Percentiles rank a stretch among this genome's conserved stretches.
These are phyloP conservation scores for Aspergillus sp. DNA, from an alignment of 2,329 filamentous ascomycete species.

Conservation along the genomic window DNA sequence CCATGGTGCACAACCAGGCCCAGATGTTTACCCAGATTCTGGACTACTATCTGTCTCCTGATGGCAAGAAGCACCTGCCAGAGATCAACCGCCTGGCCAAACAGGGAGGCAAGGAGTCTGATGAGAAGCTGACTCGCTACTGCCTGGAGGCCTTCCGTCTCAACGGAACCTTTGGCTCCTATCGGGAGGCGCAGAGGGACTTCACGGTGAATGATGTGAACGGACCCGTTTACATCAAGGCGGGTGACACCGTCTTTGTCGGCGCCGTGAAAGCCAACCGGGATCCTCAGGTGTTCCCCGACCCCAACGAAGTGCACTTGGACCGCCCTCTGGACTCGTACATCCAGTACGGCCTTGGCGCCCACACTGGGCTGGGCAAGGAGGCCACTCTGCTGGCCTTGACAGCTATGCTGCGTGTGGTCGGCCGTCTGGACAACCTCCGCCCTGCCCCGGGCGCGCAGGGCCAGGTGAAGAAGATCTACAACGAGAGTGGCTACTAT, in stretches of 20 bases:
- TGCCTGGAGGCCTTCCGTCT: constrained; percentile 71
- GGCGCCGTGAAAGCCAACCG: constrained; percentile 59
- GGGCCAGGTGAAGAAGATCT: constrained; percentile 67
- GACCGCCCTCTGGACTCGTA: constrained; percentile 64
- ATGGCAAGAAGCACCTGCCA: constrained; percentile 56
- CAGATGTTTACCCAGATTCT: constrained; percentile 71
- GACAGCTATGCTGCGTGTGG: constrained; percentile 65
- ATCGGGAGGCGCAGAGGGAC: constrained; percentile 53
- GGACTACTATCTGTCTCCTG: constrained; percentile 66
- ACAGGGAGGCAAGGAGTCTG: constrained; percentile 55
- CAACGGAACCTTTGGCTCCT: constrained; percentile 61
- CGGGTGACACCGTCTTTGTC: constrained; percentile 63
- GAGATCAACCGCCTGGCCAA: constrained; percentile 62
- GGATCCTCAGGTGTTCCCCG: constrained; percentile 60
- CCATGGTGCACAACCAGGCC: constrained; percentile 69
- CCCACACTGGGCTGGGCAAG: constrained; percentile 62
- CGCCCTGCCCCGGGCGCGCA: constrained; percentile 62
- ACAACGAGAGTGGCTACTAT: constrained; percentile 54
- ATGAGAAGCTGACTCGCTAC: constrained; percentile 66
- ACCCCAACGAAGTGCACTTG: constrained; percentile 61
- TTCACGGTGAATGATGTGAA: constrained; percentile 55
- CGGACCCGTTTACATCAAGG: constrained; percentile 50
- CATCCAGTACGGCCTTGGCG: constrained; percentile 62
- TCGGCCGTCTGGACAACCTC: constrained; percentile 62
- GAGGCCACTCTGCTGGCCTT: constrained; percentile 62